Evolutionary conservation across 192 early-diverging fungal genomes (phyloP), one percentile per base, ranked within the genome.

Genomic region (Coemansia sp.): DNA sequence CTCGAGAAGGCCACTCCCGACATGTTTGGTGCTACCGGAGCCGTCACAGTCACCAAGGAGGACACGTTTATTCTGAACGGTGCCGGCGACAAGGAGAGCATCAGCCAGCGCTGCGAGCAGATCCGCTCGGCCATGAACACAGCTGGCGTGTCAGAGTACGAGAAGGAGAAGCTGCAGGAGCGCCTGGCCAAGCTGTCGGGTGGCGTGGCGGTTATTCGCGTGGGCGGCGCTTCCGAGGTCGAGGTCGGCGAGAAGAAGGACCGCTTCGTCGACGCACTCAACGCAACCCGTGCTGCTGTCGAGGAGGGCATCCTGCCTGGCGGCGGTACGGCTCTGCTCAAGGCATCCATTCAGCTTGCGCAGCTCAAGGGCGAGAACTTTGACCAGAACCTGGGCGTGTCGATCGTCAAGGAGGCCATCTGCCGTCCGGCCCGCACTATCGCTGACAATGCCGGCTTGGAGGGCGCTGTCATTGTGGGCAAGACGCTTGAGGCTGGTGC

Each of bases 231-330:
- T 30, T 96, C 93, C 20, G 97, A 99, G 81, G 92, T 99, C 51
- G 97, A 99, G 81, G 97, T 99, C 26, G 94, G 96, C 49, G 97
- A 99, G 80, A 99, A 98, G 91, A 99, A 99, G 87, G 97, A 99
- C 83, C 84, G 97, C 64, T 94, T 97, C 65, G 94, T 93, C 59
- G 97, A 99, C 78, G 93, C 97, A 18, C 80, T 99, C 57, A 93
- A 94, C 68, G 97, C 97, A 41, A 99, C 96, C 18, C 93, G 96
- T 60, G 96, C 96, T 37, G 97, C 97, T 47, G 96, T 98, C 57
- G 94, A 97, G 81, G 94, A 96, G 80, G 97, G 97, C 65, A 97
- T 98, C 66, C 88, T 99, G 30, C 97, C 97, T 10, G 97, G 97
- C 53, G 97, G 97, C 70, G 97, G 97, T 56, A 89, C 90, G 31